phyloP scores from a whole-genome alignment of 2,329 filamentous ascomycete species.

The Arthrobotrys sphaeroides region DNA sequence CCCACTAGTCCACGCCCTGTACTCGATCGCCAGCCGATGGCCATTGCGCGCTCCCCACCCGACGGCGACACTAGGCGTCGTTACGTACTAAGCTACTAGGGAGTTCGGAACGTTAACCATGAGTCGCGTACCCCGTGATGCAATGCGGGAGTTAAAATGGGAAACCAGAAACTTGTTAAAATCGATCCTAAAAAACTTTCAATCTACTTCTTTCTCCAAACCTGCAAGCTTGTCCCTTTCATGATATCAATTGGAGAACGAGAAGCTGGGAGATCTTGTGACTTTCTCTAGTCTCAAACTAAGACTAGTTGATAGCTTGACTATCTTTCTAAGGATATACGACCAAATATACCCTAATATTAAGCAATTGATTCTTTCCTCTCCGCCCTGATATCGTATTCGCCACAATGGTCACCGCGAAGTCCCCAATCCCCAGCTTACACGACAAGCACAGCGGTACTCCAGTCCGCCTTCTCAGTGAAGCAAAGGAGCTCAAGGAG shows the following conservation, averaged over 20 bases:
- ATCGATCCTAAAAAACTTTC: not conserved
- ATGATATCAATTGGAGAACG: not conserved
- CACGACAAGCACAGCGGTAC: constrained; percentile 62
- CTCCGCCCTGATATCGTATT: not conserved
- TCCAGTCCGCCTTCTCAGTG: constrained; percentile 61
- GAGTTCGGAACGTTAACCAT: constrained; percentile 20
- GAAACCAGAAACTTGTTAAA: not conserved
- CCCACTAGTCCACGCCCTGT: not conserved
- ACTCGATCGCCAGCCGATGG: constrained; percentile 32
- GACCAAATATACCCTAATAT: not conserved
- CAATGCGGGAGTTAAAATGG: constrained; percentile 13
- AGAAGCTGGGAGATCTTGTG: not conserved
- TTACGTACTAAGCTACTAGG: constrained; percentile 6
- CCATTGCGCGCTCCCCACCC: constrained; percentile 5
- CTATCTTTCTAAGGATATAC: not conserved
- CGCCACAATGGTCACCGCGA: constrained; percentile 18
- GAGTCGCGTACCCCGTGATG: constrained; percentile 10
- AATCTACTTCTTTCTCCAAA: not conserved
- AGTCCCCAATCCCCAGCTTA: constrained; percentile 25
- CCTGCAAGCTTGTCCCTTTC: not conserved
- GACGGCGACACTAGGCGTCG: not conserved
- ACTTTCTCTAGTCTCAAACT: not conserved
- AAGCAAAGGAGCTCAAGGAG: constrained; percentile 60
- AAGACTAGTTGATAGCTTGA: not conserved
- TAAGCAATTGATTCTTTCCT: not conserved